Base-by-base conservation (phyloP, 192 early-diverging fungal genomes). In the Rhizophagus sp. region DNA sequence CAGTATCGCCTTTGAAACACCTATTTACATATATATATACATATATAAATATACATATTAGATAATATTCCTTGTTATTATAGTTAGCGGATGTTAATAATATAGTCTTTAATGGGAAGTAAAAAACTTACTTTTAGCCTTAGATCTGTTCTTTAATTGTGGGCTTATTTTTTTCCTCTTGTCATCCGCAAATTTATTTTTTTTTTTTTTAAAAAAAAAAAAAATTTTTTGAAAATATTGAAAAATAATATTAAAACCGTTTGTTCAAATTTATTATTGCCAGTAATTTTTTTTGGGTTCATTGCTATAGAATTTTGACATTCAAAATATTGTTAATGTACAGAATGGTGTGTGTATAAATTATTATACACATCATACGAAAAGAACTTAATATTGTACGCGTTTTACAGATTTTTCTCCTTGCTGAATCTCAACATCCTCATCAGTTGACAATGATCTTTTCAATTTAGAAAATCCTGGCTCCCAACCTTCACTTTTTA, bases 401-500 rank as follows among this genome's bases (percentile, higher is more conserved):
- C 65, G 65, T 34, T 66, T 66, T 66, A 10, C 65, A 24, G 65
- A 33, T 9, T 6, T 33, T 33, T 66, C 65, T 22, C 25, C 62
- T 63, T 63, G 62, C 13, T 34, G 15, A 13, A 33, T 30, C 17
- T 69, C 67, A n/a, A 19, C 36, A 39, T 39, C 62, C 4, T 76
- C 62, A 41, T 47, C 39, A 30, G 39, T 62, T 30, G 39, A n/a
- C 15, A 34, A 36, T 24, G 62, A 47, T 25, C 75, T 76, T 39
- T 76, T 76, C n/a, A 49, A 27, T 76, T 76, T 62, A 15, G 62
- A 66, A 47, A 65, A 62, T 47, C 75, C 63, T 15, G 75, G n/a
- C 65, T 76, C 62, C 63, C 62, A 76, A 8, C 75, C 75, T 65
- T 66, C 62, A 44, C 10, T 63, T 50, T 76, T 76, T 76, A 76